Evolutionary conservation across 306 rosid genomes (phyloP), one percentile per base, ranked within the genome.

Genomic region (Cicer bijugum): DNA sequence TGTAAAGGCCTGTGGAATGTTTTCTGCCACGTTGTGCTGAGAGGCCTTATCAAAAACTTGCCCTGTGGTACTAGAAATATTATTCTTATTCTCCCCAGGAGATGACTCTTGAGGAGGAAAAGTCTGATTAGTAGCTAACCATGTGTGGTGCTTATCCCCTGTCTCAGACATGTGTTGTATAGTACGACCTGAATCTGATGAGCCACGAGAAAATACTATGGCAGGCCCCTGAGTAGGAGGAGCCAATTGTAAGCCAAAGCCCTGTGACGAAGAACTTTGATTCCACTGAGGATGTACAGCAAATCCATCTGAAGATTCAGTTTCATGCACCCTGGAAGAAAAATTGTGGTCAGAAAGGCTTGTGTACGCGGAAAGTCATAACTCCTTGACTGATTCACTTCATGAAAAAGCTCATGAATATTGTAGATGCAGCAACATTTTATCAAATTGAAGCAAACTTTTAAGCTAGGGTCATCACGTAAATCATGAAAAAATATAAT

Each of bases 231-330:
- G 97, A 68, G 90, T 78, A 52, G 98, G 98, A 75, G 93, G 98
- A 58, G 90, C 98, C 90, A 93, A 80, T 79, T 91, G 98, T 76
- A 93, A 85, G 83, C 96, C 91, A 82, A 89, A 91, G 71, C 91
- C 90, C 79, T 89, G 97, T 71, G 88, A 81, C 47, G 67, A 90
- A 59, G 87, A 80, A 61, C 88, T 76, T 57, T 76, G 97, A 84
- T 80, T 90, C 77, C 65, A 81, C 53, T 62, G 92, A 70, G 85
- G 59, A 74, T 85, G 89, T 76, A 85, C 86, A 47, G 71, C 78
- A 57, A 88, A 80, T 75, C 97, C 98, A 78, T 91, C 97, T 64
- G 93, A 89, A 77, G 84, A 84, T 89, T 93, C 94, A 57, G 85
- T 83, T 38, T 86, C 91, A 35, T 68, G 79, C 84, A 83, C 83